These are phyloP conservation scores for Aspergillus sp. DNA, from an alignment of 2,329 filamentous ascomycete genomes.

Conservation along the genomic window DNA sequence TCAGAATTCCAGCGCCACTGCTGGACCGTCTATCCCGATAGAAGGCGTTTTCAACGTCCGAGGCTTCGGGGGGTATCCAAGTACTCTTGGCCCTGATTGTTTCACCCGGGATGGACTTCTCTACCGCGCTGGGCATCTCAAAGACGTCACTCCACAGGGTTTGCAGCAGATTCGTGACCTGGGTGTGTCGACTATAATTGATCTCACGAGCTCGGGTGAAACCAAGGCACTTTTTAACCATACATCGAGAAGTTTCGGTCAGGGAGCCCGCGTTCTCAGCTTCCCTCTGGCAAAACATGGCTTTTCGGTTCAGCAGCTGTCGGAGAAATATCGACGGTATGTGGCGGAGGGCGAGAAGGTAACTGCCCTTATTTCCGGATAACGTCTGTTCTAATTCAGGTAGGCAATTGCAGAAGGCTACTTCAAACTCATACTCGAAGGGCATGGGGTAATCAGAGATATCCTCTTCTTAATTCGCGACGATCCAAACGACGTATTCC, in stretches of 20 bases:
- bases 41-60: slow-evolving; percentile 2
- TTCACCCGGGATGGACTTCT: not conserved
- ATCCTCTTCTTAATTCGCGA: not conserved
- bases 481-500: not conserved
- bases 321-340: slow-evolving; percentile 4
- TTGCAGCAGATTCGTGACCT: not conserved
- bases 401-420: slow-evolving; percentile 4
- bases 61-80: not conserved
- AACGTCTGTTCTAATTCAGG: not conserved
- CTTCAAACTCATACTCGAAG: not conserved
- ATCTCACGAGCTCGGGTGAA: not conserved
- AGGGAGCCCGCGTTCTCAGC: not conserved
- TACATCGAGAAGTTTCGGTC: not conserved
- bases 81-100: not conserved
- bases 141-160: not conserved
- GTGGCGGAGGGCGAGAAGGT: not conserved
- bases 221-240: not conserved
- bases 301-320: not conserved
- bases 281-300: not conserved
- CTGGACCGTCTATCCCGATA: not conserved
- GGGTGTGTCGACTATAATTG: not conserved
- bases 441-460: not conserved
- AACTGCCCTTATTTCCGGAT: not conserved
- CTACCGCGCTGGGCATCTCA: slow-evolving; percentile 1
- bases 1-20: not conserved